Evolutionary conservation across 441 rosid genomes (phyloP), one percentile per base, ranked within the genome.

Genomic region (Theobroma grandiflorum): DNA sequence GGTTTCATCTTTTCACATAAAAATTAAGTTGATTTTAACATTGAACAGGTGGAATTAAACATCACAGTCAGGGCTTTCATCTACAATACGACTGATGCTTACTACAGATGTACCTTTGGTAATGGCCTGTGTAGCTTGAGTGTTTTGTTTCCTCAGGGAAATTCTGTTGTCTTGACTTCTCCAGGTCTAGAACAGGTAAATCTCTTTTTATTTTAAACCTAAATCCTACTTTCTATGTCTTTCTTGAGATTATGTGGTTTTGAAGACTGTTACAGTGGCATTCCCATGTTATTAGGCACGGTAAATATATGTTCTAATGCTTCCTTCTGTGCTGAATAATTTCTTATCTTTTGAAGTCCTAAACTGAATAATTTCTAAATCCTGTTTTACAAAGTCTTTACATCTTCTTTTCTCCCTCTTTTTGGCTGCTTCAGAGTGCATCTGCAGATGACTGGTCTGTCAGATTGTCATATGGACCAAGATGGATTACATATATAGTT

Each of bases 401-500:
- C 33, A 52, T 59, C 26, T 62, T 75, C 59, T 49, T 69, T 49
- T 82, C 40, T 73, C 37, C 20, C 65, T 73, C 67, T 72, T 40
- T 82, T 80, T 82, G 63, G 79, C 58, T 83, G 74, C 84, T 82
- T 74, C 88, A 97, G 99, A 89, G 82, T 67, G 78, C 90, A 78
- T 64, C 84, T 58, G 79, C 77, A 42, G 87, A 87, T 78, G 90
- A 89, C 82, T 92, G 94, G 93, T 81, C 86, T 66, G 92, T 95
- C 68, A 94, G 88, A 84, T 75, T 95, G 77, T 92, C 98, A 31
- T 95, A 93, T 84, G 96, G 89, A 37, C 98, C 99, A 47, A 90
- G 99, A 89, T 95, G 99, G 99, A 87, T 92, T 75, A 90, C 98
- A 57, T 95, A 97, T 86, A 78, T 95, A 72, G 79, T 88, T 87